A percentile compares a stretch with the other conserved stretches of the same genome.
Conservation (phyloP, 2,329 filamentous ascomycete genomes). For the Hymenoscyphus linearis region DNA sequence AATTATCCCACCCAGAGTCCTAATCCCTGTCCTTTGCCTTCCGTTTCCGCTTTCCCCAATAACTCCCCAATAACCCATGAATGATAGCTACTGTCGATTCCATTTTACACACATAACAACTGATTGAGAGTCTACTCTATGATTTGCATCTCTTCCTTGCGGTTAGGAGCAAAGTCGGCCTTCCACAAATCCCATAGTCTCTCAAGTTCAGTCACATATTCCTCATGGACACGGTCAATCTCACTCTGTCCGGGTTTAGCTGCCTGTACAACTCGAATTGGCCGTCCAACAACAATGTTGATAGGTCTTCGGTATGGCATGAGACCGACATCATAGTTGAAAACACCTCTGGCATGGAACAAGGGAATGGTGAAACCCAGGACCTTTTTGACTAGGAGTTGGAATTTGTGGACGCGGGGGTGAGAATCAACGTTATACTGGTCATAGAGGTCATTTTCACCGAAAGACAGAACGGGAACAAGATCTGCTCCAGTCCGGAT, state of each 20-base stretch:
- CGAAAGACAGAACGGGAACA: conserved; percentile 87
- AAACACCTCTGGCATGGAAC: conserved; percentile 84
- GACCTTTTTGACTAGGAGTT: conserved; percentile 77
- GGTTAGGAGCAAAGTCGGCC: conserved; percentile 62
- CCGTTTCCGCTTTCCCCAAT: neutral
- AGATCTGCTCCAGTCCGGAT: conserved; percentile 89
- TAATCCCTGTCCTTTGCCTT: neutral
- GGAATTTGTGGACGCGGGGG: conserved; percentile 72
- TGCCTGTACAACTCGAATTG: conserved; percentile 62
- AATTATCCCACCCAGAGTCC: neutral
- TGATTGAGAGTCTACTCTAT: conserved; percentile 41
- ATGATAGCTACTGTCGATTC: neutral
- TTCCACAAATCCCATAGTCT: conserved; percentile 74
- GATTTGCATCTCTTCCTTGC: conserved; percentile 63
- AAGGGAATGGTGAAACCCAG: conserved; percentile 91
- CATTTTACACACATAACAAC: neutral
- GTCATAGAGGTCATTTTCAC: conserved; percentile 94
- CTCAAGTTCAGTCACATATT: conserved; percentile 72
- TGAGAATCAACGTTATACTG: conserved; percentile 74
- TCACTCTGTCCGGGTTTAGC: conserved; percentile 66
- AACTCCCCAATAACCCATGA: neutral
- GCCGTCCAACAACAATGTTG: conserved; percentile 83
- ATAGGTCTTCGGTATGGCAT: conserved; percentile 88
- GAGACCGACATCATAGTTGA: conserved; percentile 95
- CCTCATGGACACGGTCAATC: conserved; percentile 71